Conservation (phyloP, 306 rosid genomes). For the Acacia crassicarpa region DNA sequence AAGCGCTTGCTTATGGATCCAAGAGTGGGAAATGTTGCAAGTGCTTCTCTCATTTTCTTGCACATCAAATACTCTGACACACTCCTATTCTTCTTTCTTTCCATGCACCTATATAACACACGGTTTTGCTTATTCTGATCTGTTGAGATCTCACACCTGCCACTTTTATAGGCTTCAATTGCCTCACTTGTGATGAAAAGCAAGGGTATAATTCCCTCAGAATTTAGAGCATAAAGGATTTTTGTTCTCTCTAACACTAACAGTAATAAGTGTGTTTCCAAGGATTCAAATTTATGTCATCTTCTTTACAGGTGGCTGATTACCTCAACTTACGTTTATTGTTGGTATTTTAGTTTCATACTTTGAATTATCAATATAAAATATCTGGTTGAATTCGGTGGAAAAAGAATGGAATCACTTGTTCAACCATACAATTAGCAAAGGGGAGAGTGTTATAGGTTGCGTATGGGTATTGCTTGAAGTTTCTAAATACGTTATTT, state of each 20-base stretch:
- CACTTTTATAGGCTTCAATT: slow-evolving; percentile 31
- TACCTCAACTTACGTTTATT: too few relatives aligned
- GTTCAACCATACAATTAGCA: not conserved
- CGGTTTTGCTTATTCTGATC: too few relatives aligned
- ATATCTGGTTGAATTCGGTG: not conserved
- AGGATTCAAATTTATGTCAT: too few relatives aligned
- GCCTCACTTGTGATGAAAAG: not conserved
- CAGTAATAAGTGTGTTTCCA: accelerated
- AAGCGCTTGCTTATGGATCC: slow-evolving; percentile 23
- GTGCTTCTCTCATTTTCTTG: slow-evolving; percentile 47
- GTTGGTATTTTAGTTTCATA: too few relatives aligned
- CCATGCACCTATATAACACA: slow-evolving; percentile 24
- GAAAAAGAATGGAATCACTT: not conserved
- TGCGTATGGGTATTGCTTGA: not conserved
- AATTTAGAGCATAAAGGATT: too few relatives aligned
- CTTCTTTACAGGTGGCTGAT: too few relatives aligned
- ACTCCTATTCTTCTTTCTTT: not conserved
- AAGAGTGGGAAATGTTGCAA: slow-evolving; percentile 33
- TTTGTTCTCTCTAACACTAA: accelerated
- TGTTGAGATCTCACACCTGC: not conserved
- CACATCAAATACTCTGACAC: slow-evolving; percentile 38
- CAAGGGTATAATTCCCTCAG: not conserved
- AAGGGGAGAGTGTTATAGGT: not conserved
- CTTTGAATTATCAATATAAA: too few relatives aligned
- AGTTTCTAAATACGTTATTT: not conserved